Evolutionary conservation across 208 protist species (phyloP).

Genomic region (Lotmaria passim): DNA sequence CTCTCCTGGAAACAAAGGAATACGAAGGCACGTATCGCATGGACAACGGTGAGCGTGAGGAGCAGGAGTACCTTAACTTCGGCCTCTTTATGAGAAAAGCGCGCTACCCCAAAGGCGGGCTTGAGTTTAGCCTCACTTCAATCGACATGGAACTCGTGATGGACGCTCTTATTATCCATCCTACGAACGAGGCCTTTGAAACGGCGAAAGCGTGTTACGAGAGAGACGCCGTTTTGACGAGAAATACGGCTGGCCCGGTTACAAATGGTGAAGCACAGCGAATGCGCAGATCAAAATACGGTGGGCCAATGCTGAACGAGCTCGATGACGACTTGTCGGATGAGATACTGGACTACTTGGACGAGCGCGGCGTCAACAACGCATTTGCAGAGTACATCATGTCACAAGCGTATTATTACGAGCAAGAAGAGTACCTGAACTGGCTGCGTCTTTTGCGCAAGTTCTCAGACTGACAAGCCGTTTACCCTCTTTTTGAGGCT

Average conservation of each 20-base stretch:
- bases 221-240: conserved; percentile 2
- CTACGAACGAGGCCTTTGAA: conserved; percentile 56
- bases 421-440: conserved; percentile 86
- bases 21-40: conserved; percentile 87
- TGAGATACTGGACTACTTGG: conserved; percentile 86
- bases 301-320: conserved; percentile 85
- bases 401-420: conserved; percentile 78
- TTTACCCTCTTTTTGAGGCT: not conserved
- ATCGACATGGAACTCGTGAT: conserved; percentile 91
- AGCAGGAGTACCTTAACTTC: conserved; percentile 89
- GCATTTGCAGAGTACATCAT: conserved; percentile 90
- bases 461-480: conserved; percentile 63
- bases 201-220: conserved; percentile 44
- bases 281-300: conserved; percentile 47
- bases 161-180: conserved; percentile 78
- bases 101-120: conserved; percentile 48
- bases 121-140: conserved; percentile 85
- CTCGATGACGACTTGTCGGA: conserved; percentile 89
- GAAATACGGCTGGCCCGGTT: not conserved
- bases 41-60: conserved; percentile 87
- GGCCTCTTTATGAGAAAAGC: conserved; percentile 73
- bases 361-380: conserved; percentile 88
- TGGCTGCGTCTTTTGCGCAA: conserved; percentile 69
- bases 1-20: conserved; percentile 76
- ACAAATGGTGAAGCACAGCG: conserved; percentile 38